These are phyloP conservation scores for Giardia muris DNA, from an alignment of 208 protist genomes.

Conservation along the genomic window DNA sequence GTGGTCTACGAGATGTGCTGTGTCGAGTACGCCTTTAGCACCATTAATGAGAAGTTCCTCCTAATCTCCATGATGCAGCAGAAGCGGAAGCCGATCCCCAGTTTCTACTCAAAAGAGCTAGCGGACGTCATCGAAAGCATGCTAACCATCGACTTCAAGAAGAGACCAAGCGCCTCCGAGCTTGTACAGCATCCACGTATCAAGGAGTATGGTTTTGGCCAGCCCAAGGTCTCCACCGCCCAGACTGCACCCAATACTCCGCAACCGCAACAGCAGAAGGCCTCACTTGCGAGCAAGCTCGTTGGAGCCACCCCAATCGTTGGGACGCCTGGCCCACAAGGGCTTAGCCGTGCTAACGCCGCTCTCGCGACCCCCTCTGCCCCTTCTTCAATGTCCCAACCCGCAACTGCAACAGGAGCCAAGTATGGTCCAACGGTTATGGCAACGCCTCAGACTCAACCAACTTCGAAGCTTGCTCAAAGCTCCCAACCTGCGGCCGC, in stretches of 20 bases:
- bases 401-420: neutral
- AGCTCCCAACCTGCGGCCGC: no score
- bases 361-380: neutral
- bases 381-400: neutral
- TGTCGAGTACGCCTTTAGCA: slow-evolving; percentile 43
- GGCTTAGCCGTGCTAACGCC: neutral
- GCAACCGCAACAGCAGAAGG: no score
- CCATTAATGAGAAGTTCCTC: slow-evolving; percentile 51
- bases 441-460: no score
- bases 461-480: neutral
- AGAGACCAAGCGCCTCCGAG: slow-evolving; percentile 45
- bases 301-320: neutral
- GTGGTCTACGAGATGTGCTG: slow-evolving; percentile 46
- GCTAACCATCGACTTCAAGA: slow-evolving; percentile 42
- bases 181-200: slow-evolving; percentile 45
- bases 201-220: neutral
- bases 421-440: neutral
- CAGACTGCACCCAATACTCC: no score
- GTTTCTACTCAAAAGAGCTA: slow-evolving; percentile 53
- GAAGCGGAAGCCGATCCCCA: slow-evolving; percentile 58
- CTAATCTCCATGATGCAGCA: slow-evolving; percentile 67
- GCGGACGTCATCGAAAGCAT: slow-evolving; percentile 36
- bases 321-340: no score
- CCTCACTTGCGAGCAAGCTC: neutral
- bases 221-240: no score